These are phyloP conservation scores for Otatea glauca DNA, from an alignment of 176 grass and related monocot genomes.

Conservation along the genomic window DNA sequence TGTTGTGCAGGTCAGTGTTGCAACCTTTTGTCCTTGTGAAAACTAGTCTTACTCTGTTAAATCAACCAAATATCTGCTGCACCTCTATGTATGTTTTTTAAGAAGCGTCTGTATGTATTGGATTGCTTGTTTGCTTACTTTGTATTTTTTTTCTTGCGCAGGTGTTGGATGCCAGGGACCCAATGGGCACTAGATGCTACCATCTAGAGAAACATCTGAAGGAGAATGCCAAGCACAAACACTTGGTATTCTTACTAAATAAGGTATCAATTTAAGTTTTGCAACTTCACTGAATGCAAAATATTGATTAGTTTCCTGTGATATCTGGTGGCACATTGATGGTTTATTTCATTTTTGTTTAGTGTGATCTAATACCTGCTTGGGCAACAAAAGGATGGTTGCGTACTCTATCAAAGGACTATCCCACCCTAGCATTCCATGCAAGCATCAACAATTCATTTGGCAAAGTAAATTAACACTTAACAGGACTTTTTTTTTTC, in stretches of 20 bases:
- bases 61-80: not conserved
- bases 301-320: not conserved
- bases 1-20: slow-evolving; percentile 69
- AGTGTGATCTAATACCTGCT: slow-evolving; percentile 97
- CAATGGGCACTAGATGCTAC: slow-evolving; percentile 91
- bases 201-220: slow-evolving; percentile 96
- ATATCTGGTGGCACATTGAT: not conserved
- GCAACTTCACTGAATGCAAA: not conserved
- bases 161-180: slow-evolving; percentile 97
- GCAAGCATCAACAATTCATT: slow-evolving; percentile 93
- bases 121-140: not conserved
- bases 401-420: slow-evolving; percentile 77
- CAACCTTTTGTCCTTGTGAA: not conserved
- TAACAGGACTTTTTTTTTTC: not conserved
- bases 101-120: not conserved
- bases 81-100: not conserved
- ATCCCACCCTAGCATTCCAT: slow-evolving; percentile 94
- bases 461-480: slow-evolving; percentile 70
- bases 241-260: slow-evolving; percentile 91
- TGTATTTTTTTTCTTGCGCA: slow-evolving; percentile 32
- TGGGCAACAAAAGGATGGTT: slow-evolving; percentile 98
- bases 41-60: not conserved
- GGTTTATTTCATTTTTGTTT: slow-evolving; percentile 29
- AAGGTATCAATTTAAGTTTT: slow-evolving; percentile 58
- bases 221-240: slow-evolving; percentile 89